These are phyloP conservation scores for Irpex lacteus DNA, from an alignment of 1,284 basidiomycete species.

Conservation along the genomic window DNA sequence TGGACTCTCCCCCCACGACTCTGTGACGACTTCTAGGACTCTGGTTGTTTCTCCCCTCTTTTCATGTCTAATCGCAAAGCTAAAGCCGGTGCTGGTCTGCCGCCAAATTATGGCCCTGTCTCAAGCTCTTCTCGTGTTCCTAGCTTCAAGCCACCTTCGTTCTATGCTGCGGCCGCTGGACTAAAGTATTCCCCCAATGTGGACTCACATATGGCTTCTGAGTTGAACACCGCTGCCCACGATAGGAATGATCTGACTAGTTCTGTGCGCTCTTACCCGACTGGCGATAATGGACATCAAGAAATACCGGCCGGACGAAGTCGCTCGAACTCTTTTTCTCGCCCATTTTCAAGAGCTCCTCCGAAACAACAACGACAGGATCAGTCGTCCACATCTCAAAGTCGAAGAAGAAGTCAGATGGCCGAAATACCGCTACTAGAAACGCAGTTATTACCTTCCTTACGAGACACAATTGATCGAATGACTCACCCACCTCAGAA, in stretches of 20 bases:
- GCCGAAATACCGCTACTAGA: slow-evolving; percentile 56
- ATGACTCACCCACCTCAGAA: slow-evolving; percentile 48
- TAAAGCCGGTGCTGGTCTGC: not conserved
- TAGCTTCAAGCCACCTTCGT: slow-evolving; percentile 56
- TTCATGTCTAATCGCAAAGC: not conserved
- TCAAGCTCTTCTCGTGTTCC: slow-evolving; percentile 16
- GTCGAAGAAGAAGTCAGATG: slow-evolving; percentile 43
- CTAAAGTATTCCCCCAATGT: slow-evolving; percentile 17
- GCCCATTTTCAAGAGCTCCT: slow-evolving; percentile 13
- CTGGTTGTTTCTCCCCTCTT: not conserved
- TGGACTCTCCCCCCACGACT: not conserved
- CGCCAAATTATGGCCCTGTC: not conserved
- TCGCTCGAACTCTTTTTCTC: slow-evolving; percentile 21
- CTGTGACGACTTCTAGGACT: not conserved
- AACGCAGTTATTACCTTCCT: slow-evolving; percentile 59
- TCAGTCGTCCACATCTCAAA: slow-evolving; percentile 19
- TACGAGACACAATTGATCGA: slow-evolving; percentile 65
- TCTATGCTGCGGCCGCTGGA: slow-evolving; percentile 63
- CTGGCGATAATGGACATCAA: slow-evolving; percentile 2
- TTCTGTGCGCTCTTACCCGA: slow-evolving; percentile 3
- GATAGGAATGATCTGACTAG: not conserved
- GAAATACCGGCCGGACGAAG: slow-evolving; percentile 9
- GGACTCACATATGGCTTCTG: not conserved
- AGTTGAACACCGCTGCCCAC: not conserved
- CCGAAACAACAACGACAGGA: slow-evolving; percentile 16